These are phyloP conservation scores for Dendrobium nobile DNA, from an alignment of 106 monocot genomes.

Conservation along the genomic window DNA sequence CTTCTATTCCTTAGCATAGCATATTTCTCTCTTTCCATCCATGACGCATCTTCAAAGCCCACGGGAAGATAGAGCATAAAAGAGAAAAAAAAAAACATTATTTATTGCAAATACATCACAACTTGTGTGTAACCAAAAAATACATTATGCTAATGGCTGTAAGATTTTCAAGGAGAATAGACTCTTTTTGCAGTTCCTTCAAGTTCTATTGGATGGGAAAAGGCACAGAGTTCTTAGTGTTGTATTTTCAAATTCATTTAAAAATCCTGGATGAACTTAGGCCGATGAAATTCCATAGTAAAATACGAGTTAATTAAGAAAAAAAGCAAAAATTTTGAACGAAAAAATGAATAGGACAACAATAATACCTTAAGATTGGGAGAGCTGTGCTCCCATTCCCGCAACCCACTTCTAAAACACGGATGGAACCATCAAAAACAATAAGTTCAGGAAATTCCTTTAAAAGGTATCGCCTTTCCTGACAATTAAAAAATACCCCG, in stretches of 20 bases:
- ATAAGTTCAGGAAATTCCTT: slow-evolving; percentile 85
- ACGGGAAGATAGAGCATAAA: background rate
- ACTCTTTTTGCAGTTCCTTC: background rate
- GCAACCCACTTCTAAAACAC: slow-evolving; percentile 88
- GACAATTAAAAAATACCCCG: background rate
- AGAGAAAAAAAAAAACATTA: background rate
- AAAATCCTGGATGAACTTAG: background rate
- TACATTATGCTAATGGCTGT: background rate
- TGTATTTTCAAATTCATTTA: background rate
- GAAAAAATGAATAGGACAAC: background rate
- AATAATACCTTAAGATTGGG: slow-evolving; percentile 72
- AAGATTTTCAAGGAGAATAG: background rate
- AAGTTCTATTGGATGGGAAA: background rate
- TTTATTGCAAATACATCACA: background rate
- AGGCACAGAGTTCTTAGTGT: background rate
- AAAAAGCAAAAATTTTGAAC: background rate
- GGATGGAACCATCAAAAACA: slow-evolving; percentile 14
- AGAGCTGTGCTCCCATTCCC: slow-evolving; percentile 93
- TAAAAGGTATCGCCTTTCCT: slow-evolving; percentile 92
- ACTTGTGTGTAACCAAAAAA: background rate
- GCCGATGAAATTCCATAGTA: background rate
- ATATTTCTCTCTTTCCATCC: no score
- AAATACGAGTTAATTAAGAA: background rate
- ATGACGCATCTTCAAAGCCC: no score
- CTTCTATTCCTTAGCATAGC: no score